Evolutionary conservation across 805 yeast genomes (phyloP), one percentile per base, ranked within the genome.

Genomic region (Hanseniaspora clermontiae): DNA sequence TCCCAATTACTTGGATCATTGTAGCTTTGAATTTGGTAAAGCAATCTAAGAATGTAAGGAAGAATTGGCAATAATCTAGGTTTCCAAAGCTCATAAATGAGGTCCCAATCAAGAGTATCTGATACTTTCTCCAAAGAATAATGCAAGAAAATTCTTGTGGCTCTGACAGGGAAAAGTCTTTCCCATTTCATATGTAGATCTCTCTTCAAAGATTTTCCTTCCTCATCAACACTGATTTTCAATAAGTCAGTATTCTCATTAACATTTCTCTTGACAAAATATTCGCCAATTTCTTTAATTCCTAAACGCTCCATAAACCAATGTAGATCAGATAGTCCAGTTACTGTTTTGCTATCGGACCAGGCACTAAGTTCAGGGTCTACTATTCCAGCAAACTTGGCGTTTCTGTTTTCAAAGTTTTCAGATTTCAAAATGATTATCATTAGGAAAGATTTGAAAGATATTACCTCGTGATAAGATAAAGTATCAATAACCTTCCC

Each of bases 261-360:
- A 36, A 95, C 90, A 5, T 87, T 86, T 61, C 97, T 75, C 8
- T 79, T 77, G 59, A 83, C 82, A 69, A 95, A 93, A 66, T 93
- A 93, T 58, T 84, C 84, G 0, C 97, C 95, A 64, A 93, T 95
- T 66, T 82, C 82, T 2, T 89, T 97, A 56, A 93, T 87, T 2
- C 98, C 98, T 52, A 95, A 77, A 63, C 97, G 78, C 69, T 90
- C 97, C 97, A 93, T 91, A 63, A 93, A 93, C 97, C 97, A 93
- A 59, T 88, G 96, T 47, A 95, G 74, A 65, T 91, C 95, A 64
- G 83, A 74, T 32, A 93, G 72, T 0, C 97, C 97, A 65, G 88
- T 88, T 60, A 87, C 89, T 0, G 97, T 91, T 11, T 80, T 82
- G 20, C 89, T 91, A 48, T 90, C 89, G 0, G 91, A 83, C 99